Percentiles rank a stretch among this genome's conserved stretches.
Evolutionary conservation across 768 basidiomycete species (phyloP).

Genomic region (Pseudohyphozyma bogoriensis): DNA sequence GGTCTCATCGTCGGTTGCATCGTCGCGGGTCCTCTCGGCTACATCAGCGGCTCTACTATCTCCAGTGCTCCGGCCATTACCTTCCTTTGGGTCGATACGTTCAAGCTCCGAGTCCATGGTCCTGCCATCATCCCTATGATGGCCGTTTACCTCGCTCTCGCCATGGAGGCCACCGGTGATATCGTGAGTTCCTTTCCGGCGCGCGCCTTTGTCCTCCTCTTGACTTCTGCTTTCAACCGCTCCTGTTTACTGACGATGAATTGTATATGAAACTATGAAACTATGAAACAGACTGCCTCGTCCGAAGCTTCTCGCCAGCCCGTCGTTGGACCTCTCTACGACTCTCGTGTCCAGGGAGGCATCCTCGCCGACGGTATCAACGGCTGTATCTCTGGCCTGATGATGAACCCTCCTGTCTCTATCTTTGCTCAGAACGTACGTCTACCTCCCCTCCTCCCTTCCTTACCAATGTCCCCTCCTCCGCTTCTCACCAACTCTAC

Average conservation of each 20-base stretch:
- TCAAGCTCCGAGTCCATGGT: slow-evolving; percentile 65
- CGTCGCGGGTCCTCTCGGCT: slow-evolving; percentile 66
- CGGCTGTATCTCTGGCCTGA: slow-evolving; percentile 66
- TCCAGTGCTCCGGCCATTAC: slow-evolving; percentile 63
- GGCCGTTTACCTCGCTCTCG: slow-evolving; percentile 57
- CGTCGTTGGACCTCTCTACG: slow-evolving; percentile 66
- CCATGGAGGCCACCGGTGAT: slow-evolving; percentile 51
- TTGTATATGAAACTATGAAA: no score
- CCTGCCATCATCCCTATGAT: slow-evolving; percentile 57
- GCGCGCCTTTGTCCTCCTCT: no score
- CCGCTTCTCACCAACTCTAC: slow-evolving; percentile 44
- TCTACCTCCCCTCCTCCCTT: background rate
- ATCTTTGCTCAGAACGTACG: slow-evolving; percentile 53
- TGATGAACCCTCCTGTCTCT: slow-evolving; percentile 70
- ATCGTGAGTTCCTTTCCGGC: background rate
- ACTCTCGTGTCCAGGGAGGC: slow-evolving; percentile 72
- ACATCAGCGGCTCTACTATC: slow-evolving; percentile 59
- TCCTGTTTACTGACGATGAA: no score
- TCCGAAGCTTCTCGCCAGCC: slow-evolving; percentile 68
- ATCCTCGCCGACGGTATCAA: slow-evolving; percentile 70
- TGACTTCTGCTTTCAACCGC: no score
- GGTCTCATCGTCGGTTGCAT: slow-evolving; percentile 54
- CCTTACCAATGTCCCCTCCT: slow-evolving; percentile 47
- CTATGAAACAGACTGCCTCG: slow-evolving; percentile 47
- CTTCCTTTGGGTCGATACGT: slow-evolving; percentile 51